Conservation (phyloP, 495 filamentous ascomycete genomes). For the Glarea lozoyensis region DNA sequence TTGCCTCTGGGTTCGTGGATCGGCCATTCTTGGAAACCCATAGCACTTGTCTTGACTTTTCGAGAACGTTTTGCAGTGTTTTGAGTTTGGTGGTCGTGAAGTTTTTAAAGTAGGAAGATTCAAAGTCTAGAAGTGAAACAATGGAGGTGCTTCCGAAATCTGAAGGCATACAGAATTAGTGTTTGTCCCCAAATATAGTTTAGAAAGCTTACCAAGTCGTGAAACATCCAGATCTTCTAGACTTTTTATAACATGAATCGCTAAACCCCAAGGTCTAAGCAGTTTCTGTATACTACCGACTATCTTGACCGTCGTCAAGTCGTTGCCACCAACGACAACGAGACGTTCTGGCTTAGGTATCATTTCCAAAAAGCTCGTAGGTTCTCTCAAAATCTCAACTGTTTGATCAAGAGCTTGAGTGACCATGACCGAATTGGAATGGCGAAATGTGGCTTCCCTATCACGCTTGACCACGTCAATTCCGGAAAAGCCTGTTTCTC, state of each 20-base stretch:
- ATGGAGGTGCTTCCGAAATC: neutral
- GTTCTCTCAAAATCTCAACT: neutral
- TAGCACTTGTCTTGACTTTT: neutral
- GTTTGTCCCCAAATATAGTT: neutral
- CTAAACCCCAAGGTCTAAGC: too few relatives aligned
- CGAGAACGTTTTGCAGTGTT: neutral
- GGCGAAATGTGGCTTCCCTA: too few relatives aligned
- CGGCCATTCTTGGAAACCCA: neutral
- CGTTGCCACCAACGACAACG: neutral
- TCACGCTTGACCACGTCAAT: too few relatives aligned
- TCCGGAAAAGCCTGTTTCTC: conserved; percentile 35
- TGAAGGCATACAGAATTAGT: neutral
- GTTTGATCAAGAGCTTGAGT: neutral
- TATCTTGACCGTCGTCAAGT: neutral
- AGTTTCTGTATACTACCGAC: neutral
- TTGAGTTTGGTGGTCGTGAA: neutral
- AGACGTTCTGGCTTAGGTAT: neutral
- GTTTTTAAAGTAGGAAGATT: neutral
- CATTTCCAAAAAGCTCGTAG: neutral
- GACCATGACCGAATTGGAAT: neutral
- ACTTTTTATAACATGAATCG: neutral
- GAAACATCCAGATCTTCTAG: neutral
- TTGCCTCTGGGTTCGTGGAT: neutral
- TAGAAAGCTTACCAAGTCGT: neutral
- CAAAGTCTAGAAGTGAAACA: too few relatives aligned